Conservation (phyloP, 495 filamentous ascomycete species). For the Ascodesmis nigricans region DNA sequence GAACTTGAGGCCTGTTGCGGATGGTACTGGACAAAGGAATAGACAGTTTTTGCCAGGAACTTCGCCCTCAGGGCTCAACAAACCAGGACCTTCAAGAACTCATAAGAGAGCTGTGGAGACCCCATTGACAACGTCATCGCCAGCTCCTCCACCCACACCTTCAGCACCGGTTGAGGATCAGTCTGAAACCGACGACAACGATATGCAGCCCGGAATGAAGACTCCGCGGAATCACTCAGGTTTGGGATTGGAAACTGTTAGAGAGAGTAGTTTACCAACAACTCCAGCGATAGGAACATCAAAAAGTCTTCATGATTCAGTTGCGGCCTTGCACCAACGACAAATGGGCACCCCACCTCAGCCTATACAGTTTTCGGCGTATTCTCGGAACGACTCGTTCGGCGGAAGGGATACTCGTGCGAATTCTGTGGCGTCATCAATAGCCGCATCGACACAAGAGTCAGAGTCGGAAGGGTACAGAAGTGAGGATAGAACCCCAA, state of each 20-base stretch:
- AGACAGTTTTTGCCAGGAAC: too few relatives aligned
- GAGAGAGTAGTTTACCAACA: constrained; percentile 66
- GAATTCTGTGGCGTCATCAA: constrained; percentile 19
- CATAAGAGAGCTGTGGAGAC: too few relatives aligned
- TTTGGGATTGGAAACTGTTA: constrained; percentile 70
- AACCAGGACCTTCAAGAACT: too few relatives aligned
- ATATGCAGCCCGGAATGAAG: constrained; percentile 33
- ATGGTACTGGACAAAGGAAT: too few relatives aligned
- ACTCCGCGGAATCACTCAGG: constrained; percentile 48
- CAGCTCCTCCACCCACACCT: too few relatives aligned
- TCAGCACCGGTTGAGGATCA: too few relatives aligned
- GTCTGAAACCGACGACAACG: constrained; percentile 35
- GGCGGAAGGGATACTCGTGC: constrained; percentile 5
- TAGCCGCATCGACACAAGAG: constrained; percentile 21
- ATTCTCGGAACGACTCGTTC: too few relatives aligned
- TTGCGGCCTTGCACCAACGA: constrained; percentile 24
- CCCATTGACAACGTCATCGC: too few relatives aligned
- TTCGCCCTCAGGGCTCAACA: too few relatives aligned
- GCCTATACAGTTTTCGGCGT: too few relatives aligned
- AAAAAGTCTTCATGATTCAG: constrained; percentile 29
- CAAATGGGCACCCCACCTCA: constrained; percentile 21
- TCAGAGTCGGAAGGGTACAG: constrained; percentile 22
- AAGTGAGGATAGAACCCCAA: constrained; percentile 14
- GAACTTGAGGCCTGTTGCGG: too few relatives aligned
- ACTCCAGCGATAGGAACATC: constrained; percentile 37